Evolutionary conservation across 768 basidiomycete species (phyloP).

Genomic region (Coprinopsis sp.): DNA sequence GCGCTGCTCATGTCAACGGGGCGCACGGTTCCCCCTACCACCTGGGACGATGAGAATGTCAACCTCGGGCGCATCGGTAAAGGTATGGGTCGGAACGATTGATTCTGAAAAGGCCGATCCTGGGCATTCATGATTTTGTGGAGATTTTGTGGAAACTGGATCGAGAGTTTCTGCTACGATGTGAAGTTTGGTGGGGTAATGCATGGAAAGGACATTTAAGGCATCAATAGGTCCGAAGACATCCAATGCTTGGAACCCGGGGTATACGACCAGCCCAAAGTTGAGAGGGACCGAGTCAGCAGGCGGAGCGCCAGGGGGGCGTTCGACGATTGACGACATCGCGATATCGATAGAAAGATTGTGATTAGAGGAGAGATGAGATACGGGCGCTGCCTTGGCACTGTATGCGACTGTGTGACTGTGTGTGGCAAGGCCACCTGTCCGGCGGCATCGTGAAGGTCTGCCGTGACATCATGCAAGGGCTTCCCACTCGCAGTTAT

Average conservation of each 20-base stretch:
- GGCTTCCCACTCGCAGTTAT: no score
- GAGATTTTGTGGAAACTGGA: constrained; percentile 29
- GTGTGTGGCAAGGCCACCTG: not conserved
- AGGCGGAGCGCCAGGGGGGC: constrained; percentile 8
- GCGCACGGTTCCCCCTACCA: constrained; percentile 16
- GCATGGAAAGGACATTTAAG: constrained; percentile 25
- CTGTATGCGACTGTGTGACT: no score
- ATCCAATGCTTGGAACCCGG: constrained; percentile 31
- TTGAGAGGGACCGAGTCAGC: constrained; percentile 18
- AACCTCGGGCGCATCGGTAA: constrained; percentile 27
- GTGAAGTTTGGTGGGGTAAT: constrained; percentile 24
- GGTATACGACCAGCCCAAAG: constrained; percentile 27
- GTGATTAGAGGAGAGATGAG: not conserved
- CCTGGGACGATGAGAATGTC: constrained; percentile 32
- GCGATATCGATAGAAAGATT: not conserved
- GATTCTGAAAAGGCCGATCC: constrained; percentile 27
- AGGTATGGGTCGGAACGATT: constrained; percentile 38
- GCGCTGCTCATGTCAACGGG: constrained; percentile 19
- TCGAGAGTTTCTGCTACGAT: constrained; percentile 28
- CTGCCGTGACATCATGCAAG: not conserved
- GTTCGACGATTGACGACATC: not conserved
- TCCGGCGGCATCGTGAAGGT: not conserved
- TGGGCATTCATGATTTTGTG: constrained; percentile 12
- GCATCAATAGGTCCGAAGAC: constrained; percentile 33
- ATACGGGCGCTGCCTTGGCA: no score